Evolutionary conservation across 768 basidiomycete genomes (phyloP), one percentile per base, ranked within the genome.

Genomic region (Pholiota conissans): DNA sequence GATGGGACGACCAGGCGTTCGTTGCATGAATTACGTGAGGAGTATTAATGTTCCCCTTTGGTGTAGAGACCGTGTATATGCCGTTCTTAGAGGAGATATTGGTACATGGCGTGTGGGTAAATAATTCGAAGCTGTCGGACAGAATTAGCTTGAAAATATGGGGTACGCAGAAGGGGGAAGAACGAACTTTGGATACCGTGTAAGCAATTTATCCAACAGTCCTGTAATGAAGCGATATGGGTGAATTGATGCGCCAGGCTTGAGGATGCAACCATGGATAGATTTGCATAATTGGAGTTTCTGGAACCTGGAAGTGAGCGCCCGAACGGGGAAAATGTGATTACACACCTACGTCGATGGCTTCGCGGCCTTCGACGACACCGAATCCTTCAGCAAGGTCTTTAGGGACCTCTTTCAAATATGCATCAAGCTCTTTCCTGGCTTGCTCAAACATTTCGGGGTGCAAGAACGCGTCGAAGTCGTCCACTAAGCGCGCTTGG

Each of bases 11-110:
- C 85, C 92, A 94, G 18, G 82, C 92, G 68, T 96, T 96, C 2
- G 91, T 93, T 2, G 91, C 90, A 67, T 93, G 92, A 10, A 95
- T 75, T 40, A 95, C 77, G 67, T 91, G 89, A 2, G 70, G 71
- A 0, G 90, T 74, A 14, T 63, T 70, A 24, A 91, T 76, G 4
- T 62, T 65, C 0, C 93, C 92, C 49, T 79, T 76, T 0, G 86
- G 75, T 1, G 92, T 93, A 18, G 66, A 59, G n/a, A 91, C 74
- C 8, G 71, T 74, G 71, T 90, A 90, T 1, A 39, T 46, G n/a
- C 56, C 53, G 47, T 62, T 52, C 42, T 57, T 53, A 40, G 68
- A 65, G 22, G 61, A 64, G 67, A 86, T 84, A 39, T 65, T 74
- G 47, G 79, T 85, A 70, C 81, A 91, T 7, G 89, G 84, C 5